phyloP scores from a whole-genome alignment of 176 grass and related monocot genomes.

The Secale cereale region DNA sequence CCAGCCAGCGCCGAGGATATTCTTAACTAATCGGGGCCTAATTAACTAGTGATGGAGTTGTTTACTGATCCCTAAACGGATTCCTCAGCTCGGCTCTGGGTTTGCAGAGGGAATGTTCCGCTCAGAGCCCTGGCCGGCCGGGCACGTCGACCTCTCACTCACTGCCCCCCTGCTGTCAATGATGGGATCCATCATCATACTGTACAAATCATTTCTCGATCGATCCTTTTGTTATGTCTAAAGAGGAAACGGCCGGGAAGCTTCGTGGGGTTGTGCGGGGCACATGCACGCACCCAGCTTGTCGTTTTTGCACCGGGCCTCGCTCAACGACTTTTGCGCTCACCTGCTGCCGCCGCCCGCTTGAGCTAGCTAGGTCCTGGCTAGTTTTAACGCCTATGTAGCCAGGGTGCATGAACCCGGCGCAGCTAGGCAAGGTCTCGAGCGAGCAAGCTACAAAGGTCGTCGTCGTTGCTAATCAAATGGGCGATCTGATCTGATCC shows the following conservation, averaged over 20 bases:
- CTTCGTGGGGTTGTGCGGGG: constrained; percentile 31
- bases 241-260: constrained; percentile 30
- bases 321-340: constrained; percentile 9
- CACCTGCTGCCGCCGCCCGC: neutral
- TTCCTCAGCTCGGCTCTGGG: constrained; percentile 28
- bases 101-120: constrained; percentile 59
- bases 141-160: constrained; percentile 15
- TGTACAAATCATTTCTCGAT: neutral
- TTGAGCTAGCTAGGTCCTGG: neutral
- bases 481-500: neutral
- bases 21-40: constrained; percentile 2
- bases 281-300: constrained; percentile 31
- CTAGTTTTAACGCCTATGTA: neutral
- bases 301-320: constrained; percentile 18
- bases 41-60: constrained; percentile 2
- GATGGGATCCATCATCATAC: neutral
- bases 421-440: too few relatives aligned
- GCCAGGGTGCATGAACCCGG: constrained; percentile 7
- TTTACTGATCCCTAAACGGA: constrained; percentile 50
- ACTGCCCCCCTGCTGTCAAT: neutral
- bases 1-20: neutral
- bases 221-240: neutral
- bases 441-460: neutral
- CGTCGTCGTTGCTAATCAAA: neutral
- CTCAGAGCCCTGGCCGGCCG: neutral